These are phyloP conservation scores for Hymenoscyphus repandus DNA, from an alignment of 2,329 filamentous ascomycete genomes.

Conservation along the genomic window DNA sequence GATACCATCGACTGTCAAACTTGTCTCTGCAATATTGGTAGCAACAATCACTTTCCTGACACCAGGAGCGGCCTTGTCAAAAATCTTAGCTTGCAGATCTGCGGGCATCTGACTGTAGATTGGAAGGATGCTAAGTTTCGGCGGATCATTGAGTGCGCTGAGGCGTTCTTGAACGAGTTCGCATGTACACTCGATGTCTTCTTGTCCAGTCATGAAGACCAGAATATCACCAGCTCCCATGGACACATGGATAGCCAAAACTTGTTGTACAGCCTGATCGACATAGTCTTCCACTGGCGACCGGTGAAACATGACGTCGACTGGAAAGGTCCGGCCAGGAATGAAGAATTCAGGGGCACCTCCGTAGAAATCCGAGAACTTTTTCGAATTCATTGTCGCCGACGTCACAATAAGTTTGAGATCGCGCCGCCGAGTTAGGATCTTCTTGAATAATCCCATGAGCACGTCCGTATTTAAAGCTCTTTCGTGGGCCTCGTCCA, in stretches of 20 bases:
- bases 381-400: conserved; percentile 96
- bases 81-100: conserved; percentile 95
- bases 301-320: conserved; percentile 92
- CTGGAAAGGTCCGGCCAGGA: conserved; percentile 91
- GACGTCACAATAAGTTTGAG: conserved; percentile 97
- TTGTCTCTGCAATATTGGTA: conserved; percentile 97
- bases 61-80: conserved; percentile 82
- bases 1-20: conserved; percentile 95
- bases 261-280: conserved; percentile 92
- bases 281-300: conserved; percentile 98
- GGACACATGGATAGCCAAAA: conserved; percentile 91
- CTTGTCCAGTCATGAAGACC: conserved; percentile 98
- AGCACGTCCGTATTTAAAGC: conserved; percentile 95
- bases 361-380: conserved; percentile 93
- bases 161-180: conserved; percentile 86
- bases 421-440: conserved; percentile 80
- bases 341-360: conserved; percentile 96
- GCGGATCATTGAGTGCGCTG: conserved; percentile 85
- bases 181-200: conserved; percentile 96
- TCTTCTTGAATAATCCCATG: conserved; percentile 97
- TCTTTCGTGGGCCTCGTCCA: conserved; percentile 98
- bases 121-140: conserved; percentile 87
- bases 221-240: conserved; percentile 91
- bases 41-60: conserved; percentile 97
- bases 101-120: conserved; percentile 99